Percentiles rank a stretch among this genome's conserved stretches.
Evolutionary conservation across 164 flowering plant genomes (phyloP).

Genomic region (Dillenia turbinata): DNA sequence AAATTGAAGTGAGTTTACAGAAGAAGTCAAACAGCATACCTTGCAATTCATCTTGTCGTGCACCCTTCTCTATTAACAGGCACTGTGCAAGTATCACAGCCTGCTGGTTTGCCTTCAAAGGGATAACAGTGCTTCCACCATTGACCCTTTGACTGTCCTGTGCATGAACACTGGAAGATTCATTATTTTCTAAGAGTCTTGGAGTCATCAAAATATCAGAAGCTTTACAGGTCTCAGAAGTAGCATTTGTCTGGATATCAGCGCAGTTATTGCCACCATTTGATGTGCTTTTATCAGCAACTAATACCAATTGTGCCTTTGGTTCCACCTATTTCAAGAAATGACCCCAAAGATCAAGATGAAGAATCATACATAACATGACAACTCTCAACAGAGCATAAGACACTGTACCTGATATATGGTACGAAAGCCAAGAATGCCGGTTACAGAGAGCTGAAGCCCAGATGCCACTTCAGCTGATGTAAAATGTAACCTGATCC

Average conservation of each 20-base stretch:
- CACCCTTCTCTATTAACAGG: constrained; percentile 60
- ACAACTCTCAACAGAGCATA: not conserved
- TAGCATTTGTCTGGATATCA: constrained; percentile 14
- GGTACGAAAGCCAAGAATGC: constrained; percentile 80
- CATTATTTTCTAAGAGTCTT: constrained; percentile 41
- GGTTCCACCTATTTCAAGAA: constrained; percentile 48
- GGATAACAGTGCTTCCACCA: constrained; percentile 13
- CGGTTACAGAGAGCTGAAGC: constrained; percentile 66
- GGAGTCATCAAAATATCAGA: constrained; percentile 77
- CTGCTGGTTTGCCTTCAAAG: constrained; percentile 58
- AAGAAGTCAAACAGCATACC: constrained; percentile 34
- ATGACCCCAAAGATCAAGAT: constrained; percentile 2
- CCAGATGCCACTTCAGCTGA: constrained; percentile 63
- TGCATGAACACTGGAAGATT: constrained; percentile 14
- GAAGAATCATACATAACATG: not conserved
- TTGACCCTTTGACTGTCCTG: constrained; percentile 6
- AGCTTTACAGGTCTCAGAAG: constrained; percentile 28
- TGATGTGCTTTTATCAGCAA: constrained; percentile 29
- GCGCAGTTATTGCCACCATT: constrained; percentile 12
- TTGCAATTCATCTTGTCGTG: constrained; percentile 65
- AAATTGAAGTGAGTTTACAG: too few relatives aligned
- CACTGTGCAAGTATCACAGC: constrained; percentile 72
- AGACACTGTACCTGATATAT: constrained; percentile 59
- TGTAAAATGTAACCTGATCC: constrained; percentile 45
- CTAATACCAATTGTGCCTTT: constrained; percentile 76